Evolutionary conservation across 352 stramenopile genomes (phyloP), one percentile per base, ranked within the genome.

Genomic region (Globisporangium uncinulatum): DNA sequence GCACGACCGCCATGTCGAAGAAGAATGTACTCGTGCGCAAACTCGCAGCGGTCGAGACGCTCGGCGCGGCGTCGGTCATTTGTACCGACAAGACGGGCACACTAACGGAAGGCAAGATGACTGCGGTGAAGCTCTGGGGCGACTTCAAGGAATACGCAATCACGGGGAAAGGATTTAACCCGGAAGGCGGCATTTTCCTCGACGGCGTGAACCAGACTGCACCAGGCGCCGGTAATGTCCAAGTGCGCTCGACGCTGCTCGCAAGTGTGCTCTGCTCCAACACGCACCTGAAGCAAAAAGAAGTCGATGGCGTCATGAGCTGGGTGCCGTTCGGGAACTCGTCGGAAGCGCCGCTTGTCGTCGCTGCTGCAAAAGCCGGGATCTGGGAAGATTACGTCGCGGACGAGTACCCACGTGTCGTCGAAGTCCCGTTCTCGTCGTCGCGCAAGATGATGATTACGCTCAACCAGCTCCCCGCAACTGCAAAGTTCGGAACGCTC

Each of bases 1-100:
- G 81, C 15, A 91, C 81, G 10, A 75, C 78, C 1, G 73, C 79
- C 21, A 94, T 94, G 85, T 70, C 86, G 32, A 74, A 74, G 51
- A 83, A 87, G 62, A 74, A 91, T 59, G 84, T 91, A 41, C 74
- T 94, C 0, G 82, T 96, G 3, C 86, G 89, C 47, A 94, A 96
- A 60, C 74, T 96, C 29, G 77, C 86, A 4, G 79, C 92, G 6
- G 75, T 91, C 14, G 73, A 90, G 61, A 89, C 78, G 32, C 87
- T 98, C 52, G 89, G 85, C 15, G 88, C 94, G 5, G 94, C 92
- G 4, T 96, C 89, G 6, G 90, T 98, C 0, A 94, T 96, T 51
- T 98, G 80, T 50, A 90, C 81, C 0, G 95, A 98, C 70, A 98
- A 98, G 76, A 98, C 95, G 0, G 95, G 95, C 10, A 98, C 95